Evolutionary conservation across 345 rosid species (phyloP), one percentile per base, ranked within the genome.

Genomic region (Hibiscus syriacus): DNA sequence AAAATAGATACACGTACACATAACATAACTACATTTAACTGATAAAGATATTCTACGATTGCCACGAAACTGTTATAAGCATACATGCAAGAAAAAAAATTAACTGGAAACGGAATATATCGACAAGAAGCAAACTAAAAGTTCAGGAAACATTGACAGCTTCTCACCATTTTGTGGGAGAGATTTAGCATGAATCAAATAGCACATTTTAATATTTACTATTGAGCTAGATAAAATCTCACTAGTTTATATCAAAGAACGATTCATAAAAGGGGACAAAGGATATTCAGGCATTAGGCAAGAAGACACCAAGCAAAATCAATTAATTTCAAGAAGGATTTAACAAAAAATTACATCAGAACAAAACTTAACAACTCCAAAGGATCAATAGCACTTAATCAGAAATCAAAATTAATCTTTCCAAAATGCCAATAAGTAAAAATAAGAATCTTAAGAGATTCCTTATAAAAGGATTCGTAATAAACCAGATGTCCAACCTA

Each of bases 31-130:
- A 34, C 17, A 19, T 48, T 27, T 34, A 10, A 32, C 9, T 7
- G 17, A 52, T 32, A 53, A 66, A 20, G 22, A 4, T 67, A 6
- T 25, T 46, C 23, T 26, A 23, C 11, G 13, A 64, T 64, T 45
- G 22, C 55, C 70, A 66, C 46, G 20, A 30, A 66, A 66, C 70
- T 59, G 45, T 5, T 38, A 17, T 19, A 59, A 17, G n/a, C 64
- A 34, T n/a, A 34, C 45, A 59, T 17, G 46, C 26, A 36, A n/a
- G 32, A 27, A 36, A 34, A 59, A 36, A 19, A 0, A 2, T 2
- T 6, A 20, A 59, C 27, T 0, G 2, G 46, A 20, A 59, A 27
- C 46, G 19, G 46, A 10, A 59, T 12, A 10, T 59, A 19, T 11
- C 48, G 11, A 58, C 36, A 4, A 34, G n/a, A 58, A 32, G 8